These are phyloP conservation scores for Penicillium coprophilum DNA, from an alignment of 495 filamentous ascomycete species.

Conservation along the genomic window DNA sequence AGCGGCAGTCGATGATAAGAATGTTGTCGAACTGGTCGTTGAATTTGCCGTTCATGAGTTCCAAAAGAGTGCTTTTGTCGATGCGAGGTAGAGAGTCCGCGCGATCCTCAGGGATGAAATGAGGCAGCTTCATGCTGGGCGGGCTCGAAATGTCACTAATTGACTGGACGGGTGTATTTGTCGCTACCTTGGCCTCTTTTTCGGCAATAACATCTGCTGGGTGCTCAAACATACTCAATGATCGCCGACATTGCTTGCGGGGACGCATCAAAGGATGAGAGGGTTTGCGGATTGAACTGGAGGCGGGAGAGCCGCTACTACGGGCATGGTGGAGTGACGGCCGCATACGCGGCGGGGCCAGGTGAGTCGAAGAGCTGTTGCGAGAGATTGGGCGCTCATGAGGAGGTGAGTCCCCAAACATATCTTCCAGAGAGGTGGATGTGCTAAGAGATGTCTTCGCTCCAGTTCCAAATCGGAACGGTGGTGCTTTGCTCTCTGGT, in stretches of 20 bases:
- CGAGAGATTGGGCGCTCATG: slow-evolving; percentile 53
- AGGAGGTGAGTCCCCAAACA: slow-evolving; percentile 76
- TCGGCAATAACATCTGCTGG: slow-evolving; percentile 81
- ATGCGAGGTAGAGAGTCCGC: slow-evolving; percentile 87
- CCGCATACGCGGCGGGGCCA: slow-evolving; percentile 56
- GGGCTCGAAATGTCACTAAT: slow-evolving; percentile 75
- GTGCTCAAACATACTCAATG: slow-evolving; percentile 95
- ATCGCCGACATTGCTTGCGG: slow-evolving; percentile 84
- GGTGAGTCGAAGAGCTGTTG: slow-evolving; percentile 32
- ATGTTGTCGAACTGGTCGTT: slow-evolving; percentile 69
- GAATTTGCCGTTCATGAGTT: slow-evolving; percentile 85
- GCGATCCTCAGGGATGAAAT: slow-evolving; percentile 78
- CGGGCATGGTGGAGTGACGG: slow-evolving; percentile 59
- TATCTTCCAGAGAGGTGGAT: slow-evolving; percentile 69
- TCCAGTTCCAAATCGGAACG: slow-evolving; percentile 71
- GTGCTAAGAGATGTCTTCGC: slow-evolving; percentile 54
- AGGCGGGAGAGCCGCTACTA: slow-evolving; percentile 68
- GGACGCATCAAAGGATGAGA: slow-evolving; percentile 73
- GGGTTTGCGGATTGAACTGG: slow-evolving; percentile 65
- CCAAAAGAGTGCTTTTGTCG: slow-evolving; percentile 70
- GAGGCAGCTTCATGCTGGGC: slow-evolving; percentile 73
- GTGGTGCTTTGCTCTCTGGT: slow-evolving; percentile 62
- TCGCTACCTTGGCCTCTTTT: slow-evolving; percentile 54
- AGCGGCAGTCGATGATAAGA: slow-evolving; percentile 91
- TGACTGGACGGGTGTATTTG: slow-evolving; percentile 60